Conservation (phyloP, 306 rosid genomes). For the Glycine tomentella region DNA sequence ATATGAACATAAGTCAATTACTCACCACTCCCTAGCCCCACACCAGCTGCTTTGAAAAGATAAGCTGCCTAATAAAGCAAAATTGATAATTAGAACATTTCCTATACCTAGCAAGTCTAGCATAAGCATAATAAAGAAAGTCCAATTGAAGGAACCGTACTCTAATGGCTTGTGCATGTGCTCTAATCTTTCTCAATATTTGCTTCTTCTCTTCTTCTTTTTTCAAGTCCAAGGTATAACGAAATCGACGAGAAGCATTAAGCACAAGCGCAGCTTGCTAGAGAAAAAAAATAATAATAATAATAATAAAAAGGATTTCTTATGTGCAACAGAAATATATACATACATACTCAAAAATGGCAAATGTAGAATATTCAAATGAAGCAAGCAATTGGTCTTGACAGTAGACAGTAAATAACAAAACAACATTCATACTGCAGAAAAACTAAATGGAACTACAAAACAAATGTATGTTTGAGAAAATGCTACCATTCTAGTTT, state of each 20-base stretch:
- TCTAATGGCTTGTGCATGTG: slow-evolving; percentile 85
- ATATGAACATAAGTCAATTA: slow-evolving; percentile 26
- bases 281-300: background rate
- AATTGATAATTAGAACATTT: slow-evolving; percentile 42
- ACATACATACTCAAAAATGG: slow-evolving; percentile 16
- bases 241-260: slow-evolving; percentile 99
- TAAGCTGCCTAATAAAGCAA: slow-evolving; percentile 76
- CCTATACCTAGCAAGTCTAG: background rate
- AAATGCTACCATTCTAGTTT: slow-evolving; percentile 8
- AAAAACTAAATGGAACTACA: slow-evolving; percentile 8
- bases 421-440: slow-evolving; percentile 7
- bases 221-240: slow-evolving; percentile 96
- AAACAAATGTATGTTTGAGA: background rate
- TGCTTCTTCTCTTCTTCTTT: slow-evolving; percentile 84
- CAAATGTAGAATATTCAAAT: slow-evolving; percentile 26
- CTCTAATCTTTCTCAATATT: slow-evolving; percentile 75
- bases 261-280: slow-evolving; percentile 99
- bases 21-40: slow-evolving; percentile 58
- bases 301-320: background rate
- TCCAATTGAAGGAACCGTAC: slow-evolving; percentile 54
- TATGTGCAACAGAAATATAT: slow-evolving; percentile 17
- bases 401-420: slow-evolving; percentile 6
- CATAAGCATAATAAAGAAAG: slow-evolving; percentile 30
- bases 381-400: background rate
- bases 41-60: slow-evolving; percentile 67